These are phyloP conservation scores for Curvularia eragrostidis DNA, from an alignment of 2,329 filamentous ascomycete genomes.

Conservation along the genomic window DNA sequence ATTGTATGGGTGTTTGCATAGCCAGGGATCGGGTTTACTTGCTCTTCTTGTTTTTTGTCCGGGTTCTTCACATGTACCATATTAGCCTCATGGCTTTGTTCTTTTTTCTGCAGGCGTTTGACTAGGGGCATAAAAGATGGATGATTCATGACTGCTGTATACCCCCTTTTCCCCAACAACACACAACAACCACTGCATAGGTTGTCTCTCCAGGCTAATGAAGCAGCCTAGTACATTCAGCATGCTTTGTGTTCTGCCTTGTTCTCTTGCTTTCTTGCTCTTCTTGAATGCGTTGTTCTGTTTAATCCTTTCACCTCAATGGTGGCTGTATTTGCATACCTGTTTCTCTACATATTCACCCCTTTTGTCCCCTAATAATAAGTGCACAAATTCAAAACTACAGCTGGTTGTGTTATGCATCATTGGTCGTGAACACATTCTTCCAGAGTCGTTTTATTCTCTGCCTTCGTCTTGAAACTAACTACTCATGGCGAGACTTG, in stretches of 20 bases:
- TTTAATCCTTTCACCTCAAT: background rate
- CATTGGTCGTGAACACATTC: background rate
- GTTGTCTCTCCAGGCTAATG: background rate
- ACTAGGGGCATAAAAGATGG: conserved; percentile 6
- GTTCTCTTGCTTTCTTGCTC: background rate
- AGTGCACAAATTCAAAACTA: background rate
- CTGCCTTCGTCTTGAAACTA: background rate
- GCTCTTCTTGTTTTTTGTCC: background rate
- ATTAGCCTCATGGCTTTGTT: background rate
- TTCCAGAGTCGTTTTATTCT: background rate
- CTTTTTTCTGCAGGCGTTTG: background rate
- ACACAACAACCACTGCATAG: background rate
- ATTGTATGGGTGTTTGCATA: conserved; percentile 6
- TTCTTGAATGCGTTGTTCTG: background rate
- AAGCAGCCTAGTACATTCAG: background rate
- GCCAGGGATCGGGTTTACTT: background rate
- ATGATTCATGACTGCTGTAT: conserved; percentile 10
- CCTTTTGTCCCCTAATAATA: background rate
- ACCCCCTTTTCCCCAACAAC: conserved; percentile 1
- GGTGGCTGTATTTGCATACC: background rate
- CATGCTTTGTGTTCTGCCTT: background rate
- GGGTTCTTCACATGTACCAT: conserved; percentile 1
- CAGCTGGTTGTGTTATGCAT: background rate
- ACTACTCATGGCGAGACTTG: background rate
- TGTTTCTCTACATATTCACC: background rate